These are phyloP conservation scores for Magnaporthiopsis rhizophila DNA, from an alignment of 2,329 filamentous ascomycete genomes.

Conservation along the genomic window DNA sequence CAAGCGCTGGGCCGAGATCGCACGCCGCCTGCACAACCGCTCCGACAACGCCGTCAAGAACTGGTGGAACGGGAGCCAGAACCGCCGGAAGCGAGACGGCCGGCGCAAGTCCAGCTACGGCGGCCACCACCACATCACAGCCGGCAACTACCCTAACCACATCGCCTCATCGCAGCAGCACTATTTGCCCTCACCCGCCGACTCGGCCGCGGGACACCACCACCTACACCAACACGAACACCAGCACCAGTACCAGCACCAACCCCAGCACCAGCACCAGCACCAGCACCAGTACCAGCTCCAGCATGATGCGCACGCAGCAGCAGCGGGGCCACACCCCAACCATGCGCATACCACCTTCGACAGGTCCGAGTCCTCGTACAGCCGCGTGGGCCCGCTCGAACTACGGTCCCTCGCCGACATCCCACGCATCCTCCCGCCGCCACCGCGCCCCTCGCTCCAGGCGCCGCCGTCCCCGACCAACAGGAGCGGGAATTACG, in stretches of 20 bases:
- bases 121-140: slow-evolving; percentile 10
- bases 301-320: slow-evolving; percentile 12
- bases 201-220: slow-evolving; percentile 21
- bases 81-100: slow-evolving; percentile 56
- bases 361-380: not conserved
- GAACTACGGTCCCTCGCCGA: not conserved
- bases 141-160: slow-evolving; percentile 16
- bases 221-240: slow-evolving; percentile 1
- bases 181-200: not conserved
- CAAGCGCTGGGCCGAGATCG: slow-evolving; percentile 90
- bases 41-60: slow-evolving; percentile 97
- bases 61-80: slow-evolving; percentile 94
- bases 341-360: too few relatives aligned
- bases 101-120: slow-evolving; percentile 25
- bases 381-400: not conserved
- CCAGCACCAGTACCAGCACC: too few relatives aligned
- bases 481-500: slow-evolving; percentile 10
- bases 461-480: slow-evolving; percentile 11
- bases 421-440: not conserved
- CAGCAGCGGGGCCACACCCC: too few relatives aligned
- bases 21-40: slow-evolving; percentile 67
- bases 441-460: not conserved
- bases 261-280: too few relatives aligned
- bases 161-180: slow-evolving; percentile 10
- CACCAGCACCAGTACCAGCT: too few relatives aligned